These are phyloP conservation scores for Acacia acuminata DNA, from an alignment of 306 rosid genomes.

Conservation along the genomic window DNA sequence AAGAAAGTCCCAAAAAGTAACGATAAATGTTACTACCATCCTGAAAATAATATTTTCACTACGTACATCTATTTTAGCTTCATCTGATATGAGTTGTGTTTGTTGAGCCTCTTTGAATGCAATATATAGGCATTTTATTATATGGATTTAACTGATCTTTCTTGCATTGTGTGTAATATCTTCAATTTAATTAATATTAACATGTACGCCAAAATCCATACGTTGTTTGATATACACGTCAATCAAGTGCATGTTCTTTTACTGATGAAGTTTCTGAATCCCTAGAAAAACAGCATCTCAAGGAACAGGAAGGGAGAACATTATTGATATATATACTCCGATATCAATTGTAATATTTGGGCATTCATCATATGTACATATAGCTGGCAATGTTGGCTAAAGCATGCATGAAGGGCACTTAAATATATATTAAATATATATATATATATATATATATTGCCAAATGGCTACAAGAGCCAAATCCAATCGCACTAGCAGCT, in stretches of 20 bases:
- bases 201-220: background rate
- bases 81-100: too few species aligned
- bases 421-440: too few species aligned
- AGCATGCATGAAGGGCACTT: background rate
- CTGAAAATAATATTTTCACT: too few species aligned
- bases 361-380: background rate
- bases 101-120: too few species aligned
- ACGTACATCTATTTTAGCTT: too few species aligned
- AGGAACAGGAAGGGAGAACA: conserved; percentile 22
- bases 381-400: conserved; percentile 7
- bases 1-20: too few species aligned
- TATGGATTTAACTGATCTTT: background rate
- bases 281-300: conserved; percentile 34
- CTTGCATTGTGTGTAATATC: background rate
- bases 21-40: too few species aligned
- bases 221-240: conserved; percentile 7
- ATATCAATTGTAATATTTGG: background rate
- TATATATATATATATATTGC: background rate
- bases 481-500: conserved; percentile 1
- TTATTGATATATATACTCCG: background rate
- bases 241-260: conserved; percentile 35
- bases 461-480: background rate
- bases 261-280: conserved; percentile 11
- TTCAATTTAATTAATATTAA: background rate
- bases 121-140: too few species aligned